Evolutionary conservation across 805 yeast genomes (phyloP).

Genomic region (Naumovozyma baii): DNA sequence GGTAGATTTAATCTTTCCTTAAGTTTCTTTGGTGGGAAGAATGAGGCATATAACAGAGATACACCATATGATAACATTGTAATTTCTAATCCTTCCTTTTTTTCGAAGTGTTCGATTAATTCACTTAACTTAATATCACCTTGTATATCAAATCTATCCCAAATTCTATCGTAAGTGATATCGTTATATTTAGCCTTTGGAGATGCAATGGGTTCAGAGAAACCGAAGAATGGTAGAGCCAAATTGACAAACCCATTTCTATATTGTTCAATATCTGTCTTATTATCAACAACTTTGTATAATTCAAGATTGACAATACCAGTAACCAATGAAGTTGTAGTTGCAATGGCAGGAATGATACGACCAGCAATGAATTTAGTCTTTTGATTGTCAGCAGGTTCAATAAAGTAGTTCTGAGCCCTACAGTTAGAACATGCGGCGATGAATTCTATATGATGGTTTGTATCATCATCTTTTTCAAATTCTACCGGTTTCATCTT

Average conservation of each 20-base stretch:
- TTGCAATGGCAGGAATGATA: conserved; percentile 97
- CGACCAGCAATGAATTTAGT: conserved; percentile 97
- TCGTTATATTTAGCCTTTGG: conserved; percentile 71
- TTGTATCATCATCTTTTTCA: conserved; percentile 95
- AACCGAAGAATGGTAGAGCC: conserved; percentile 93
- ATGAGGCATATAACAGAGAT: conserved; percentile 81
- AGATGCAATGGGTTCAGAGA: conserved; percentile 90
- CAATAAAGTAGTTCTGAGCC: conserved; percentile 84
- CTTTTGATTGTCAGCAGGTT: conserved; percentile 76
- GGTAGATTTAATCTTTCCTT: conserved; percentile 63
- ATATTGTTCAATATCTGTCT: conserved; percentile 68
- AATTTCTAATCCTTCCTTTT: conserved; percentile 75
- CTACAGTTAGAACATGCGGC: conserved; percentile 93
- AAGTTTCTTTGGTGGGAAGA: conserved; percentile 84
- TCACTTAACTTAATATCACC: conserved; percentile 71
- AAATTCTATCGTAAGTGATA: conserved; percentile 74
- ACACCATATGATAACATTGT: conserved; percentile 90
- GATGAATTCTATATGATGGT: conserved; percentile 93
- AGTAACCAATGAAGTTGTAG: conserved; percentile 96
- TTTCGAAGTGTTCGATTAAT: conserved; percentile 63
- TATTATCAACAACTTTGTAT: conserved; percentile 75
- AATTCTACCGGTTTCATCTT: conserved; percentile 84
- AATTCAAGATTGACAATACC: conserved; percentile 89
- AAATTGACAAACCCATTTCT: conserved; percentile 88
- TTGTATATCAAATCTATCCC: conserved; percentile 85